These are phyloP conservation scores for Ophiostoma sp. DNA, from an alignment of 2,329 filamentous ascomycete species.

Conservation along the genomic window DNA sequence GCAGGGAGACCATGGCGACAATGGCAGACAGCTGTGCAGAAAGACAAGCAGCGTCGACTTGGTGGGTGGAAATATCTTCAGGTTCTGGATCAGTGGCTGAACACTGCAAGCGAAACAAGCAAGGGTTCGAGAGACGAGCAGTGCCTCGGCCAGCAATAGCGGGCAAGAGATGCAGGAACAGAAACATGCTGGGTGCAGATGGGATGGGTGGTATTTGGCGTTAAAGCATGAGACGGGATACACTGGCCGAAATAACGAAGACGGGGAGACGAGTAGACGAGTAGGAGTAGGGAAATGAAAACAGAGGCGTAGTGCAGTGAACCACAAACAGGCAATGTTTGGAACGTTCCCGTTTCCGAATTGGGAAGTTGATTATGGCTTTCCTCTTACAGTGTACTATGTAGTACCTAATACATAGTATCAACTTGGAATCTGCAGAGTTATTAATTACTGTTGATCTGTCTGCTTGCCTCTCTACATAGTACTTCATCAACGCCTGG, in stretches of 20 bases:
- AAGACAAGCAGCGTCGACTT: neutral
- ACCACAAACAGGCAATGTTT: neutral
- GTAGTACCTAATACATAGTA: neutral
- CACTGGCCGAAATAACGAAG: slow-evolving; percentile 2
- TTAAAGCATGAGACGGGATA: neutral
- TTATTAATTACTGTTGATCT: neutral
- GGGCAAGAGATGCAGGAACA: slow-evolving; percentile 9
- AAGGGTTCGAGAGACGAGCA: neutral
- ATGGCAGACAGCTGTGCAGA: neutral
- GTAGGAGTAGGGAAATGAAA: neutral
- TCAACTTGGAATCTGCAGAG: neutral
- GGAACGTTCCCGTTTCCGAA: neutral
- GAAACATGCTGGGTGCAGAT: neutral
- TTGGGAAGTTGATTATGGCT: neutral
- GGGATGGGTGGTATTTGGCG: neutral
- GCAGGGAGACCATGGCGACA: neutral
- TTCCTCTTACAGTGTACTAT: neutral
- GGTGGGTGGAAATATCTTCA: neutral
- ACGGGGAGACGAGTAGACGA: neutral
- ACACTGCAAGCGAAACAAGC: slow-evolving; percentile 4
- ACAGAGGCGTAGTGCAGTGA: neutral
- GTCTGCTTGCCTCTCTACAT: neutral
- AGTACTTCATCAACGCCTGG: neutral
- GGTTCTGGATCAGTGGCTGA: slow-evolving; percentile 1
- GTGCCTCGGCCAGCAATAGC: neutral